Evolutionary conservation across 1,284 basidiomycete species (phyloP), one percentile per base, ranked within the genome.

Genomic region (Takashimella koratensis): DNA sequence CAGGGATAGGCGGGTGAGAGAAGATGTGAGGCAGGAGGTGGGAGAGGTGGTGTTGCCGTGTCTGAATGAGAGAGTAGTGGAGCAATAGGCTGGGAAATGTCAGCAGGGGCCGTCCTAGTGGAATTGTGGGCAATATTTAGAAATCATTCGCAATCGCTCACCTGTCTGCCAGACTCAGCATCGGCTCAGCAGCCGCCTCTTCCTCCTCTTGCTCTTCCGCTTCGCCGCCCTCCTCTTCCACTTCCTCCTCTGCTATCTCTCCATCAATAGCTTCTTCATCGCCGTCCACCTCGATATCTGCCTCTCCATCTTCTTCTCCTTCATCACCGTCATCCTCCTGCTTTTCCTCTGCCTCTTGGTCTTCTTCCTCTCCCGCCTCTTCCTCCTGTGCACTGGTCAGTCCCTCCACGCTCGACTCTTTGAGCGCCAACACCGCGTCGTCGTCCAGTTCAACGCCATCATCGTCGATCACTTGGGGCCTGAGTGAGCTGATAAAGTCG

Each of bases 11-110:
- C 3, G 70, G 71, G 52, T 74, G 73, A 1, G 66, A 63, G 60
- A 74, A 74, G 23, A 70, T 62, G 43, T 64, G 67, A 2, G 73
- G 73, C 10, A 74, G 56, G n/a, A 74, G 67, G 21, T 67, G 60
- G 16, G 62, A 59, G 26, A 69, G 56, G 49, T 74, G 73, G 22
- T 64, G 64, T 25, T 67, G 62, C 2, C 73, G 62, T 4, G 66
- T 69, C 46, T 71, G 66, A 8, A 55, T 55, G 26, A 74, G 60
- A 11, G 73, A 70, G 48, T 70, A 68, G 8, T 62, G 65, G 3
- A 73, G 56, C 0, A 72, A 61, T 27, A 71, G 53, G 44, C 72
- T 74, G 52, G 5, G 8, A 39, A 26, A 43, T 40, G 44, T 53
- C 23, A 60, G 48, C 25, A 13, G 19, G 5, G n/a, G n/a, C n/a